Evolutionary conservation across 2,329 filamentous ascomycete species (phyloP).

Genomic region (Xylaria sp.): DNA sequence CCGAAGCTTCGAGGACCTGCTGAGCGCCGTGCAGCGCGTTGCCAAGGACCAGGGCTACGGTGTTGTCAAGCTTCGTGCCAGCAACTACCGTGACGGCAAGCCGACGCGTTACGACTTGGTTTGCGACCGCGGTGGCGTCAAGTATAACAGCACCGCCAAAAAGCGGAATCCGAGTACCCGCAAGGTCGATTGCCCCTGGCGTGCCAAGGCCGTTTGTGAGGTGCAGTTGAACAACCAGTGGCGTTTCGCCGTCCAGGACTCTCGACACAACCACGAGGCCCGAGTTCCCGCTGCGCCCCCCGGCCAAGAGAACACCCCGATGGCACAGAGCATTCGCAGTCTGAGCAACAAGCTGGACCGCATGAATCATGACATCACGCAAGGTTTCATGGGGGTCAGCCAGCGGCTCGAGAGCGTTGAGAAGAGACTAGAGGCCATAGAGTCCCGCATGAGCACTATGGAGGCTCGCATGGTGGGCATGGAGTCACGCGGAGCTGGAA

Average conservation of each 20-base stretch:
- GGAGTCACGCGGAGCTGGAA: constrained; percentile 43
- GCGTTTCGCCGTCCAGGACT: constrained; percentile 66
- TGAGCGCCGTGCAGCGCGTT: constrained; percentile 62
- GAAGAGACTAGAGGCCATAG: constrained; percentile 61
- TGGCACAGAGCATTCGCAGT: constrained; percentile 62
- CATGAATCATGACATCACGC: constrained; percentile 60
- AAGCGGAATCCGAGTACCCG: constrained; percentile 68
- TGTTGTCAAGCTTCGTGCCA: constrained; percentile 66
- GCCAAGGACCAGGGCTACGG: constrained; percentile 68
- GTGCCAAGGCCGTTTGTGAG: constrained; percentile 67
- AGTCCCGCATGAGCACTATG: constrained; percentile 46
- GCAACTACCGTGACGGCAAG: constrained; percentile 67
- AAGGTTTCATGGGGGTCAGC: constrained; percentile 58
- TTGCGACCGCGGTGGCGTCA: constrained; percentile 67
- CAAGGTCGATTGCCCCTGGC: constrained; percentile 68
- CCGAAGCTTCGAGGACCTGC: constrained; percentile 62
- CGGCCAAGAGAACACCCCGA: constrained; percentile 62
- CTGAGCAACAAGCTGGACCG: constrained; percentile 66
- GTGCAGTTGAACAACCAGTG: constrained; percentile 67
- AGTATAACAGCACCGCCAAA: constrained; percentile 69
- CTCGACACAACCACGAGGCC: constrained; percentile 66
- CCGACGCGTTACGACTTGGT: constrained; percentile 67
- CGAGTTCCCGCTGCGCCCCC: constrained; percentile 59
- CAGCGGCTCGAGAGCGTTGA: constrained; percentile 57
- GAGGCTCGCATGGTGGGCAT: constrained; percentile 47